phyloP scores from a whole-genome alignment of 306 rosid genomes.

The Sicyos baderoa region DNA sequence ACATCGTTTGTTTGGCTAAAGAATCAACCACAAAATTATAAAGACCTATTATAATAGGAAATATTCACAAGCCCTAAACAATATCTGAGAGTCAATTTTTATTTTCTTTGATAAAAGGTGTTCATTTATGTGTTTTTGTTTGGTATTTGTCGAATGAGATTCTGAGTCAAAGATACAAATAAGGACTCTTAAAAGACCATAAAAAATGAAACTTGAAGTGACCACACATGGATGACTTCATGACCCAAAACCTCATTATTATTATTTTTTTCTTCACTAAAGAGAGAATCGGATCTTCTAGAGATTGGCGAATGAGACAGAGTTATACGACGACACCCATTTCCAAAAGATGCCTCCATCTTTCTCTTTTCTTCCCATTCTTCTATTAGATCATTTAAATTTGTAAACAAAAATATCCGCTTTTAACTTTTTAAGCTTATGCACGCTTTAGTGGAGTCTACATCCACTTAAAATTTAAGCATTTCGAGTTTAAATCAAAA shows the following conservation, averaged over 20 bases:
- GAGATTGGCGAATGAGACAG: slow-evolving; percentile 46
- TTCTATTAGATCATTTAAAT: too few relatives aligned
- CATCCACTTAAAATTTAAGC: too few relatives aligned
- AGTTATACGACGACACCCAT: slow-evolving; percentile 13
- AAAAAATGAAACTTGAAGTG: neutral
- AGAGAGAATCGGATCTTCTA: slow-evolving; percentile 55
- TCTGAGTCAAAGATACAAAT: slow-evolving; percentile 46
- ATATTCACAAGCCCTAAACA: too few relatives aligned
- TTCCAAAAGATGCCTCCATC: slow-evolving; percentile 19
- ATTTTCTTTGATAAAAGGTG: slow-evolving; percentile 2
- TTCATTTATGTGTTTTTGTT: slow-evolving; percentile 23
- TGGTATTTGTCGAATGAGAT: slow-evolving; percentile 29
- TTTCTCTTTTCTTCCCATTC: neutral
- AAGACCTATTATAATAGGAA: too few relatives aligned
- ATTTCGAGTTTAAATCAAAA: too few relatives aligned
- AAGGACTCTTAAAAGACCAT: neutral
- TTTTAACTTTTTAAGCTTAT: too few relatives aligned
- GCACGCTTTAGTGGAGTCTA: too few relatives aligned
- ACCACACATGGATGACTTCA: slow-evolving; percentile 36
- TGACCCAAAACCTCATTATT: slow-evolving; percentile 26
- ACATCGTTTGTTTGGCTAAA: too few relatives aligned
- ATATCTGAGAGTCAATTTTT: too few relatives aligned
- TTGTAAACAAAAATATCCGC: too few relatives aligned
- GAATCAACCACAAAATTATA: too few relatives aligned
- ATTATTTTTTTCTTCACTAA: neutral